Evolutionary conservation across 257 asterid genomes (phyloP), one percentile per base, ranked within the genome.

Genomic region (Jacaranda copaia): DNA sequence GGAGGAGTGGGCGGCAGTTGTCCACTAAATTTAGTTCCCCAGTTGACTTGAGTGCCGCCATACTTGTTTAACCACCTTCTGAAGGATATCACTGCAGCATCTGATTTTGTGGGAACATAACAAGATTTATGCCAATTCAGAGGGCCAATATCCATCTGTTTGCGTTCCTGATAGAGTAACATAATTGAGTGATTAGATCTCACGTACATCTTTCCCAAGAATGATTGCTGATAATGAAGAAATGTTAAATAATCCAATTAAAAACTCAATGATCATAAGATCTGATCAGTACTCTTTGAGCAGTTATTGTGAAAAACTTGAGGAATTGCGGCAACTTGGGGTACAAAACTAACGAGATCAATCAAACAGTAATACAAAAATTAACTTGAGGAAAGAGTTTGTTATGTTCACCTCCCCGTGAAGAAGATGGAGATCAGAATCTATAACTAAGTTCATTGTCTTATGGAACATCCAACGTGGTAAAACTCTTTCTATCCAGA

Each of bases 341-440:
- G 2, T 2, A 12, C 14, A 40, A 25, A 25, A 42, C 57, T 46
- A 20, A 2, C 16, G 12, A 16, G 52, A 43, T 20, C 19, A 68
- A 3, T 45, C 16, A 8, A 45, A 59, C 51, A 75, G 64, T 19
- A 60, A 52, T 12, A 9, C 14, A 63, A 36, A 65, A 71, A 38
- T 57, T 32, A 13, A 70, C 32, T 25, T 25, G 32, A 70, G 59
- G 55, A 57, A 68, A 16, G 35, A 66, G 52, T 53, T 25, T 39
- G 62, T 25, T 39, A 65, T 71, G 16, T 15, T 68, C 77, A 91
- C 98, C 97, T 93, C 96, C 56, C 87, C 82, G 42, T 91, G 98
- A 68, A 93, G 98, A 80, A 93, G 98, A 84, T 88, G 81, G 70
- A 91, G 88, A 89, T 93, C 98, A 1, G 97, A 93, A 81, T 93